Conservation (phyloP, 2,329 filamentous ascomycete genomes). For the Alternaria arborescens region DNA sequence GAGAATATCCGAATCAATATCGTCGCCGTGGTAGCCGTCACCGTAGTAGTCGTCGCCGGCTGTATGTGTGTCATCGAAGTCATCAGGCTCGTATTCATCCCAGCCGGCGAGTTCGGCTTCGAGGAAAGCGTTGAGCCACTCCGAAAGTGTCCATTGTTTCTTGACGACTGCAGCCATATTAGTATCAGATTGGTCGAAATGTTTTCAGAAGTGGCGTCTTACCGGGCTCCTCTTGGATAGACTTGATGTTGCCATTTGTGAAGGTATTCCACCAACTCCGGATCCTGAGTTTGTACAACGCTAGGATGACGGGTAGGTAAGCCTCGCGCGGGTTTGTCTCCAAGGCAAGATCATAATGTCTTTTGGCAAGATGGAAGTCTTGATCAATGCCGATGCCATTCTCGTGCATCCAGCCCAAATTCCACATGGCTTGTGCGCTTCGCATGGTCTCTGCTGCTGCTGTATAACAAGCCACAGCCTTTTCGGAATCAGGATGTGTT, state of each 20-base stretch:
- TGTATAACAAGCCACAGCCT: slow-evolving; percentile 91
- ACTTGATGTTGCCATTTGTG: slow-evolving; percentile 89
- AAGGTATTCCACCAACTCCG: slow-evolving; percentile 95
- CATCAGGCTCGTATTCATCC: slow-evolving; percentile 64
- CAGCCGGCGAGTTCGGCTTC: slow-evolving; percentile 65
- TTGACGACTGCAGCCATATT: slow-evolving; percentile 62
- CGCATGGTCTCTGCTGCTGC: slow-evolving; percentile 90
- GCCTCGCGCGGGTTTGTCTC: slow-evolving; percentile 87
- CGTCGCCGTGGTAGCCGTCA: slow-evolving; percentile 59
- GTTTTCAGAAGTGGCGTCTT: slow-evolving; percentile 46
- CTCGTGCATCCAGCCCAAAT: slow-evolving; percentile 99
- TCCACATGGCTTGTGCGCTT: slow-evolving; percentile 95
- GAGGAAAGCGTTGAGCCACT: slow-evolving; percentile 89
- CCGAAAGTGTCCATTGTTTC: slow-evolving; percentile 78
- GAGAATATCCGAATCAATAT: slow-evolving; percentile 78
- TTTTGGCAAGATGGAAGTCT: slow-evolving; percentile 95
- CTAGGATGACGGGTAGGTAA: slow-evolving; percentile 90
- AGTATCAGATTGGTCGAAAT: background rate
- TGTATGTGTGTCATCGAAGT: slow-evolving; percentile 51
- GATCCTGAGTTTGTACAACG: slow-evolving; percentile 81
- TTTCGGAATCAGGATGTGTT: slow-evolving; percentile 72
- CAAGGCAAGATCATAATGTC: slow-evolving; percentile 92
- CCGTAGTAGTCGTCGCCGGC: slow-evolving; percentile 65
- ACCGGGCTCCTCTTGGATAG: slow-evolving; percentile 89
- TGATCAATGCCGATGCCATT: slow-evolving; percentile 92